Conservation (phyloP, 257 asterid species). For the Solanum habrochaites region DNA sequence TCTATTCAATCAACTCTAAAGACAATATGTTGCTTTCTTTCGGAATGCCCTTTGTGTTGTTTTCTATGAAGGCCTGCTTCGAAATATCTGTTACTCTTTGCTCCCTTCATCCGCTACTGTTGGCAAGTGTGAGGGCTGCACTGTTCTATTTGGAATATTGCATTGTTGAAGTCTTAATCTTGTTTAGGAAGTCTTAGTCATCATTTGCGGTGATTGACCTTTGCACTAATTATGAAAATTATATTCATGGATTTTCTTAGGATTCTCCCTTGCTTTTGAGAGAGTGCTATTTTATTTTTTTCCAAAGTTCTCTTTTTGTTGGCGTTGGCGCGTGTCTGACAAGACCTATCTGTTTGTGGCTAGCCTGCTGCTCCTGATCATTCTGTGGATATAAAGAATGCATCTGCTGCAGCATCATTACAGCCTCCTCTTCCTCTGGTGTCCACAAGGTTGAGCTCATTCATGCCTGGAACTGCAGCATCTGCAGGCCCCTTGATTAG, state of each 20-base stretch:
- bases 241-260: neutral
- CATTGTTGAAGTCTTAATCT: neutral
- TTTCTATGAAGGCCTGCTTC: neutral
- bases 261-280: neutral
- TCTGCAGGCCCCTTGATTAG: neutral
- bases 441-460: conserved; percentile 13
- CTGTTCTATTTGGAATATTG: neutral
- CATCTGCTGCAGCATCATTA: conserved; percentile 12
- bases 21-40: neutral
- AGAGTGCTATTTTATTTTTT: neutral
- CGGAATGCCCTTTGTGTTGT: neutral
- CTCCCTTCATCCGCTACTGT: neutral
- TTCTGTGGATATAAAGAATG: conserved; percentile 6
- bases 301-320: neutral
- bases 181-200: neutral
- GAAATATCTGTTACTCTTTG: neutral
- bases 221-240: neutral
- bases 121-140: neutral
- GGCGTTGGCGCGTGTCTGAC: neutral
- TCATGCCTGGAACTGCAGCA: conserved; percentile 11
- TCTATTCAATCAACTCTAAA: neutral
- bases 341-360: conserved; percentile 1
- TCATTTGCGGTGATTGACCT: neutral
- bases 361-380: conserved; percentile 18
- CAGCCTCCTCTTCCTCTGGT: conserved; percentile 23